Percentiles rank a stretch among this genome's conserved stretches.
phyloP scores from a whole-genome alignment of 768 basidiomycete genomes.

The Rickenella mellea region DNA sequence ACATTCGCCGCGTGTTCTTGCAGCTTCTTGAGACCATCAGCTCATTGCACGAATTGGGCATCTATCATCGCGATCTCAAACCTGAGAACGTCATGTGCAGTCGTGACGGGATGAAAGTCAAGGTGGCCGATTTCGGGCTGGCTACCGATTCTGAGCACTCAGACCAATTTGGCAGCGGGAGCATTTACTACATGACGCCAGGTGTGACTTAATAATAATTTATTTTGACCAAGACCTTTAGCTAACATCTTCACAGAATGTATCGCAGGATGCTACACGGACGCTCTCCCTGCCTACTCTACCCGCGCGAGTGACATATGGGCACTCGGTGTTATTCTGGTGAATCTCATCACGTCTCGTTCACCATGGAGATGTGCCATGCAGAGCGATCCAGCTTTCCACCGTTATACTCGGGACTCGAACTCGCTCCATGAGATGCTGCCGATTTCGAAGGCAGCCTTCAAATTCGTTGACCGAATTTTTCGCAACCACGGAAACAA shows the following conservation, averaged over 20 bases:
- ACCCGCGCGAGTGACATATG: slow-evolving; percentile 62
- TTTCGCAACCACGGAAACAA: slow-evolving; percentile 35
- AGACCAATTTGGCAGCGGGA: slow-evolving; percentile 48
- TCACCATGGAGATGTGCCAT: slow-evolving; percentile 73
- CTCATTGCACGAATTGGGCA: slow-evolving; percentile 57
- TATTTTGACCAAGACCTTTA: slow-evolving; percentile 9
- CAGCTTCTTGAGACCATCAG: slow-evolving; percentile 75
- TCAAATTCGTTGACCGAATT: slow-evolving; percentile 58
- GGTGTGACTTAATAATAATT: slow-evolving; percentile 28
- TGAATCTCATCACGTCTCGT: slow-evolving; percentile 72
- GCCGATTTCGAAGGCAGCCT: slow-evolving; percentile 62
- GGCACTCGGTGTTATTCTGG: slow-evolving; percentile 71
- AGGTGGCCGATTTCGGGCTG: slow-evolving; percentile 52
- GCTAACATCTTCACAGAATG: slow-evolving; percentile 36
- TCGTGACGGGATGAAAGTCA: slow-evolving; percentile 26
- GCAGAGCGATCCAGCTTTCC: slow-evolving; percentile 57
- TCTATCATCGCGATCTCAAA: slow-evolving; percentile 84
- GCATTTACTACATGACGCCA: slow-evolving; percentile 60
- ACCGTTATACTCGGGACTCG: slow-evolving; percentile 49
- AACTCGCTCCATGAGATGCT: slow-evolving; percentile 59
- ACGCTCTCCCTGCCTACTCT: slow-evolving; percentile 39
- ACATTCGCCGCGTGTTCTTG: slow-evolving; percentile 62
- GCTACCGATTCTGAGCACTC: slow-evolving; percentile 38
- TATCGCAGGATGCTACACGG: slow-evolving; percentile 27
- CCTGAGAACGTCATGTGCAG: slow-evolving; percentile 70